Conservation (phyloP, 352 stramenopile species). For the Thraustochytrium striatum region DNA sequence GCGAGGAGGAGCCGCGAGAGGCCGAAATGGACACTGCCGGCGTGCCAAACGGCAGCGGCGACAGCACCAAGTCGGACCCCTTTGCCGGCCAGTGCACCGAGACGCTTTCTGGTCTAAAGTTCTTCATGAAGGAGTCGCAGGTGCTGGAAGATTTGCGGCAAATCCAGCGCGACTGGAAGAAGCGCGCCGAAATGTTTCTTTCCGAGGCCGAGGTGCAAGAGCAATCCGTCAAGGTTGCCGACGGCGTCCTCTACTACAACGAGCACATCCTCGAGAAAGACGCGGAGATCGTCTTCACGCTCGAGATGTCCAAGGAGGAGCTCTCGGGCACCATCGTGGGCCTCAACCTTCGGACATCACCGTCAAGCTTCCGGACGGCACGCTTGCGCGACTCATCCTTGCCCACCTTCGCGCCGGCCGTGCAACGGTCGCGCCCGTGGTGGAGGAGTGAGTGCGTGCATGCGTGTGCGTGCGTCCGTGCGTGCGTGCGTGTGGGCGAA, state of each 20-base stretch:
- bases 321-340: slow-evolving; percentile 24
- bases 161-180: slow-evolving; percentile 38
- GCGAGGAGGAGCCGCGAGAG: background rate
- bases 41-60: no score
- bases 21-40: no score
- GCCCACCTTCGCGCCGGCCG: background rate
- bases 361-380: slow-evolving; percentile 23
- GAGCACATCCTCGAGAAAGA: slow-evolving; percentile 46
- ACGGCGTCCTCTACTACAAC: slow-evolving; percentile 40
- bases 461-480: no score
- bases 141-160: slow-evolving; percentile 16
- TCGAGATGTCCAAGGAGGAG: slow-evolving; percentile 38
- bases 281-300: slow-evolving; percentile 14
- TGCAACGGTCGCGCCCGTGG: slow-evolving; percentile 2
- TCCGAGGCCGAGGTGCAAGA: background rate
- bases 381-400: slow-evolving; percentile 1
- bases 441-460: no score
- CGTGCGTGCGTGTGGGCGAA: no score
- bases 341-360: slow-evolving; percentile 30
- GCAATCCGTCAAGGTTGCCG: slow-evolving; percentile 13
- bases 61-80: background rate
- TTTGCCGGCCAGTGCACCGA: slow-evolving; percentile 5
- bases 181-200: slow-evolving; percentile 13
- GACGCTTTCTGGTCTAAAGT: slow-evolving; percentile 18
- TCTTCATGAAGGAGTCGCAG: slow-evolving; percentile 31